phyloP scores from a whole-genome alignment of 106 monocot species.

The Dendrobium officinale region DNA sequence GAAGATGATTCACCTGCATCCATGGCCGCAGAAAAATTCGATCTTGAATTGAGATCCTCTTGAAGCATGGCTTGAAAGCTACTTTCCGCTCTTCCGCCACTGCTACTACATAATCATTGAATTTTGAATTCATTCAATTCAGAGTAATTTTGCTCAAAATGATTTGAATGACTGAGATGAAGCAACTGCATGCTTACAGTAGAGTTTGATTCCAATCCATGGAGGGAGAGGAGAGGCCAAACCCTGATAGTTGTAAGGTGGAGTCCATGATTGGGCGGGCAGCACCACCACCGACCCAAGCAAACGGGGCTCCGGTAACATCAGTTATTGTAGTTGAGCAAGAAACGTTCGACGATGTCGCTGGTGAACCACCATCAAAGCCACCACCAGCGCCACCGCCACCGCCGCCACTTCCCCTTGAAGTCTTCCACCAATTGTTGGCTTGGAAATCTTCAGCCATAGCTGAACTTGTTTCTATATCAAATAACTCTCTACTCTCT shows the following conservation, averaged over 20 bases:
- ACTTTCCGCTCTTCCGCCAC: background rate
- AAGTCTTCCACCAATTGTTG: background rate
- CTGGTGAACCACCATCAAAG: background rate
- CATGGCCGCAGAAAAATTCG: too few relatives aligned
- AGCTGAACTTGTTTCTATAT: background rate
- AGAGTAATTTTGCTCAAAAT: background rate
- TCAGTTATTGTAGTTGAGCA: background rate
- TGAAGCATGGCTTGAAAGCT: slow-evolving; percentile 7
- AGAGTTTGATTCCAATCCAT: slow-evolving; percentile 9
- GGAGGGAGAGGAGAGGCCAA: background rate
- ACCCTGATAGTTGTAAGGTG: background rate
- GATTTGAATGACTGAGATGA: background rate
- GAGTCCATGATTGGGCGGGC: background rate
- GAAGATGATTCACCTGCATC: too few relatives aligned
- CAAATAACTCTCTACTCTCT: background rate
- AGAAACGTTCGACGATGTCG: background rate
- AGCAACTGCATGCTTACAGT: background rate
- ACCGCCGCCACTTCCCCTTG: background rate
- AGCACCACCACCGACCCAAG: background rate
- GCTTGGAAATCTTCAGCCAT: slow-evolving; percentile 7
- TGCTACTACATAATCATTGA: background rate
- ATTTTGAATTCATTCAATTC: background rate
- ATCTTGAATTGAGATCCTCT: background rate
- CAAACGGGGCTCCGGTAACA: too few relatives aligned
- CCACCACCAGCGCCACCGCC: background rate